Evolutionary conservation across 805 yeast species (phyloP).

Genomic region (Kluyveromyces aestuarii): DNA sequence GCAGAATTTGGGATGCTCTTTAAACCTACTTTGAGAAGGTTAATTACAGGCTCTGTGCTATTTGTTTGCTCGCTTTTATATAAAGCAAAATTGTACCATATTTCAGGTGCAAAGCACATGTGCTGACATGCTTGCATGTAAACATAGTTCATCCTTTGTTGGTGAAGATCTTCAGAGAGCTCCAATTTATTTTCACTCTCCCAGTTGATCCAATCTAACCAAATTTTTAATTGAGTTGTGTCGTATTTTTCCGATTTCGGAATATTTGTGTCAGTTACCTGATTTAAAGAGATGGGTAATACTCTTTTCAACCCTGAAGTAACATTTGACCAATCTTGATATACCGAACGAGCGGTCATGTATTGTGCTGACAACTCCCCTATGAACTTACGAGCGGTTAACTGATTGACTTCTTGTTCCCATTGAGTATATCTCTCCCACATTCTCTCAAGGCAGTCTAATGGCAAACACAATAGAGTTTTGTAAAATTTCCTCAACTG

Average conservation of each 20-base stretch:
- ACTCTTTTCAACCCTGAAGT: constrained; percentile 43
- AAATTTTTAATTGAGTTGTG: constrained; percentile 37
- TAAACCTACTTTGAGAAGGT: constrained; percentile 34
- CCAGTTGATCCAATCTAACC: constrained; percentile 74
- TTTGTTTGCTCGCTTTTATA: constrained; percentile 13
- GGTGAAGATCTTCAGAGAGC: constrained; percentile 39
- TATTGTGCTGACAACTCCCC: constrained; percentile 76
- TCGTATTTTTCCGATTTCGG: constrained; percentile 18
- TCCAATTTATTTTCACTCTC: constrained; percentile 66
- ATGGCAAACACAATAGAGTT: constrained; percentile 65
- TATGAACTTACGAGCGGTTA: constrained; percentile 76
- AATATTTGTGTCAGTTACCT: constrained; percentile 22
- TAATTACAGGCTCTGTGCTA: constrained; percentile 32
- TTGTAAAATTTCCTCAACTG: constrained; percentile 65
- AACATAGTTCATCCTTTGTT: constrained; percentile 58
- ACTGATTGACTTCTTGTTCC: constrained; percentile 67
- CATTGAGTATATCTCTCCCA: constrained; percentile 80
- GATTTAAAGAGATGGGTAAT: constrained; percentile 17
- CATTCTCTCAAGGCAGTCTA: constrained; percentile 59
- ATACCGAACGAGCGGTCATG: constrained; percentile 77
- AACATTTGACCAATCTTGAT: constrained; percentile 57
- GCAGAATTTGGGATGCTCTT: constrained; percentile 62
- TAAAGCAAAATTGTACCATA: constrained; percentile 34
- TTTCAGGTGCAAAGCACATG: constrained; percentile 24
- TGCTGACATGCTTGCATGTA: constrained; percentile 52